These are phyloP conservation scores for Notholithocarpus densiflorus DNA, from an alignment of 306 rosid genomes.

Conservation along the genomic window DNA sequence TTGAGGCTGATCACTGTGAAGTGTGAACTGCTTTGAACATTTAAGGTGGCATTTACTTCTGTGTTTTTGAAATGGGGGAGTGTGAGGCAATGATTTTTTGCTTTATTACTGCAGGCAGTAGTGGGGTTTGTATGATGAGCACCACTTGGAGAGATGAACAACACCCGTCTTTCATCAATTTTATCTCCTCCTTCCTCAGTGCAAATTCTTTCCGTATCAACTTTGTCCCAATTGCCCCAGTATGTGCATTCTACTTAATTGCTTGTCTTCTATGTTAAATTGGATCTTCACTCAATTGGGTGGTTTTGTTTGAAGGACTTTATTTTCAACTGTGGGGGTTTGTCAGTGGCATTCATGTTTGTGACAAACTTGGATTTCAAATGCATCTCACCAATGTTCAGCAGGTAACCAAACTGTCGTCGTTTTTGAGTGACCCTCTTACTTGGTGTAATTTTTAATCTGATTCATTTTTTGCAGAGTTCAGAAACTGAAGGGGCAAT, in stretches of 20 bases:
- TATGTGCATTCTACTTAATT: conserved; percentile 15
- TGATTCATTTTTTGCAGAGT: conserved; percentile 38
- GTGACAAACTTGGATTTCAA: conserved; percentile 61
- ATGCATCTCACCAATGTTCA: conserved; percentile 43
- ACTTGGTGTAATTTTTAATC: not conserved
- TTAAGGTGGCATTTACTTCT: not conserved
- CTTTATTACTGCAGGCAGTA: conserved; percentile 31
- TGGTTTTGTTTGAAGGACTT: conserved; percentile 57
- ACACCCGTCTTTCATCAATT: conserved; percentile 61
- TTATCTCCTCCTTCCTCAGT: conserved; percentile 66
- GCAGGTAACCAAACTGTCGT: conserved; percentile 45
- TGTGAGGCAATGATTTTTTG: not conserved
- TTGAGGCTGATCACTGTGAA: not conserved
- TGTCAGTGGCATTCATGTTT: conserved; percentile 77
- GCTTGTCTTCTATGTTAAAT: not conserved
- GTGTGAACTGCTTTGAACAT: too few species aligned
- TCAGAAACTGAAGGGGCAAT: conserved; percentile 62
- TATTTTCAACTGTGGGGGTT: conserved; percentile 89
- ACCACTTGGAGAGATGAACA: conserved; percentile 74
- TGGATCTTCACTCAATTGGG: conserved; percentile 14
- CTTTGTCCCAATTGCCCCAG: conserved; percentile 67
- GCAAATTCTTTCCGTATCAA: conserved; percentile 72
- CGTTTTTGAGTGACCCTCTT: not conserved
- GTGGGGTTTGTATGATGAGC: conserved; percentile 88
- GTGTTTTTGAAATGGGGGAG: not conserved